These are phyloP conservation scores for Aspergillus viridinutans DNA, from an alignment of 2,329 filamentous ascomycete species.

Conservation along the genomic window DNA sequence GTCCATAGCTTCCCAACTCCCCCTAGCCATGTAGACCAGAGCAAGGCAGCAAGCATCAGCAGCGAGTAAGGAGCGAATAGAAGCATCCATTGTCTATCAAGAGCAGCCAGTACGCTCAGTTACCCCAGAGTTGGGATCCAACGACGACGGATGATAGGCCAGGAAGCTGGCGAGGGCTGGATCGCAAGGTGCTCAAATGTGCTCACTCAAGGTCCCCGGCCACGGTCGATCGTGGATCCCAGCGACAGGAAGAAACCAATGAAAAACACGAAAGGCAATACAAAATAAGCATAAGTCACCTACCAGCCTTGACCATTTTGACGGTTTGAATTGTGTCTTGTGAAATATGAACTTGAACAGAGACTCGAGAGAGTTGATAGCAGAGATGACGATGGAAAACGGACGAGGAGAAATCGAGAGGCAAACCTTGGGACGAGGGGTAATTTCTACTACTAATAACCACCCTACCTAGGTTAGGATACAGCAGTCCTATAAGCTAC, in stretches of 20 bases:
- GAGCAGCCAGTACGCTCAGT: slow-evolving; percentile 5
- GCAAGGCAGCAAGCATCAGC: neutral
- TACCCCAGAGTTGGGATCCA: slow-evolving; percentile 4
- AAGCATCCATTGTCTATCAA: neutral
- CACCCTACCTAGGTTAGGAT: neutral
- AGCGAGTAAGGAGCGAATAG: neutral
- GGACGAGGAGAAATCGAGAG: neutral
- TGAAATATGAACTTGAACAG: slow-evolving; percentile 16
- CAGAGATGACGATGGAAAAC: neutral
- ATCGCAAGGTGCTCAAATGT: slow-evolving; percentile 42
- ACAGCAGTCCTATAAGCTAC: neutral
- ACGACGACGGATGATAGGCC: slow-evolving; percentile 26
- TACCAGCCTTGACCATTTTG: slow-evolving; percentile 99
- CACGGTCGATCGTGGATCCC: slow-evolving; percentile 26
- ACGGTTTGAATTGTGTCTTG: slow-evolving; percentile 43
- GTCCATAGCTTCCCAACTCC: neutral
- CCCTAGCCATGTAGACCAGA: neutral
- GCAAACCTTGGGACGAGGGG: slow-evolving; percentile 4
- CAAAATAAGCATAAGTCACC: slow-evolving; percentile 35
- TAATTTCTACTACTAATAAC: neutral
- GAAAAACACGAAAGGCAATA: slow-evolving; percentile 16
- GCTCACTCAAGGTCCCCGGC: slow-evolving; percentile 37
- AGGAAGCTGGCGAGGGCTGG: slow-evolving; percentile 6
- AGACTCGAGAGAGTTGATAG: neutral
- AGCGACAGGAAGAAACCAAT: slow-evolving; percentile 10